Evolutionary conservation across 768 basidiomycete genomes (phyloP).

Genomic region (Termitomyces sp.): DNA sequence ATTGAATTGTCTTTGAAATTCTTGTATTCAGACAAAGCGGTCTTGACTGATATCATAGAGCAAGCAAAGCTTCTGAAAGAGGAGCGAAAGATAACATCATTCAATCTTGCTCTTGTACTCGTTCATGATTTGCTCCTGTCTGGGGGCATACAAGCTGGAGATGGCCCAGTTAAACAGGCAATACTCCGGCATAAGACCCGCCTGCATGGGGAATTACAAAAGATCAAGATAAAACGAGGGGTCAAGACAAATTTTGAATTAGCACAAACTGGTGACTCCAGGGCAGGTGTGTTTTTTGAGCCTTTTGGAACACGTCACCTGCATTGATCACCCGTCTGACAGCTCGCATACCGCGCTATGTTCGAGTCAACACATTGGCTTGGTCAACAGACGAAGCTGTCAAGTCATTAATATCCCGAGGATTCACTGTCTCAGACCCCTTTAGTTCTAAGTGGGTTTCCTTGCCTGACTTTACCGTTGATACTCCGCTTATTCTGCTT

Average conservation of each 20-base stretch:
- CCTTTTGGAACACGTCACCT: not conserved
- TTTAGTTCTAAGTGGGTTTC: conserved; percentile 44
- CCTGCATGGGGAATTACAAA: conserved; percentile 79
- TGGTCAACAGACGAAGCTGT: conserved; percentile 67
- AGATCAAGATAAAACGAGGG: conserved; percentile 73
- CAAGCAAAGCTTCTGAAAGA: conserved; percentile 62
- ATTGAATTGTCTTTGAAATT: not conserved
- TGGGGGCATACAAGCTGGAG: conserved; percentile 82
- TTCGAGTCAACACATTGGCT: conserved; percentile 70
- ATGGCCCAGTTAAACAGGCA: conserved; percentile 87
- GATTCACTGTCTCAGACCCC: conserved; percentile 48
- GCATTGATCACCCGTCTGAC: conserved; percentile 9
- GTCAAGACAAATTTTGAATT: conserved; percentile 60
- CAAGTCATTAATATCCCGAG: conserved; percentile 44
- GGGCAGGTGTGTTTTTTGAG: conserved; percentile 46
- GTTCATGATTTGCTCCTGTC: conserved; percentile 87
- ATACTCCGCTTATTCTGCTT: conserved; percentile 6
- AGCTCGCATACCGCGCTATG: conserved; percentile 80
- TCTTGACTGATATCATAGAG: conserved; percentile 65
- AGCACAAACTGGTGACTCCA: conserved; percentile 51
- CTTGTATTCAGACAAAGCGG: conserved; percentile 58
- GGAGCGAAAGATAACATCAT: conserved; percentile 73
- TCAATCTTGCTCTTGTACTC: conserved; percentile 76
- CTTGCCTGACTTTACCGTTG: not conserved
- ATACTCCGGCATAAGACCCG: conserved; percentile 86